Percentiles rank a stretch among this genome's conserved stretches.
phyloP scores from a whole-genome alignment of 176 grass and related monocot genomes.

The Carex myosuroides region DNA sequence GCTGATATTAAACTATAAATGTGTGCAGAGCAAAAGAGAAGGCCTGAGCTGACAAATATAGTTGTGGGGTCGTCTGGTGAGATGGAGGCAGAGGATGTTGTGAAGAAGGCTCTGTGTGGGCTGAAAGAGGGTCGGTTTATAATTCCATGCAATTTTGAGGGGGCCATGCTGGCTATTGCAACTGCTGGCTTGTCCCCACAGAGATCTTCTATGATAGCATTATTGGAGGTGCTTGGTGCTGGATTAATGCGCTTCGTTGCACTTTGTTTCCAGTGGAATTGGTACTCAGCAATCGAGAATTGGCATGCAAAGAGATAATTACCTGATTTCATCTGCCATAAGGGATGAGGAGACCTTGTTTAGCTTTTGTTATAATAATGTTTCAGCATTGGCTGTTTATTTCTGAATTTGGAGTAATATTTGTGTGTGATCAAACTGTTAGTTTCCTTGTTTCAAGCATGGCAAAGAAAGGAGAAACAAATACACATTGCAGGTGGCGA shows the following conservation, averaged over 20 bases:
- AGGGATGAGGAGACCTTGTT: not conserved
- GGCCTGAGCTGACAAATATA: slow-evolving; percentile 73
- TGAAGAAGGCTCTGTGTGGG: slow-evolving; percentile 67
- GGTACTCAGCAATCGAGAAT: slow-evolving; percentile 65
- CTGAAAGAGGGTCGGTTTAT: slow-evolving; percentile 75
- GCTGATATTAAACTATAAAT: slow-evolving; percentile 8
- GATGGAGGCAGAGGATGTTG: slow-evolving; percentile 83
- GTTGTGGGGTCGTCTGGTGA: slow-evolving; percentile 61
- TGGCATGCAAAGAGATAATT: slow-evolving; percentile 36
- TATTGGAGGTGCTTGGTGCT: slow-evolving; percentile 55
- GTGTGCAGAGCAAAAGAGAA: slow-evolving; percentile 63
- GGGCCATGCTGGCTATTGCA: slow-evolving; percentile 68
- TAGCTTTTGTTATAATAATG: not conserved
- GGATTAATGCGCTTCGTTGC: slow-evolving; percentile 70
- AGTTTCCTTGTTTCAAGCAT: not conserved
- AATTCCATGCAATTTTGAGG: slow-evolving; percentile 86
- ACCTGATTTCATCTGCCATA: not conserved
- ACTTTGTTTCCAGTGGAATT: slow-evolving; percentile 76
- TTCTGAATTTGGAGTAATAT: not conserved
- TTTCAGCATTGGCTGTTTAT: not conserved
- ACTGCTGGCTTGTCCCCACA: slow-evolving; percentile 83
- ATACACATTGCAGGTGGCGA: not conserved
- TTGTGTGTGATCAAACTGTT: not conserved
- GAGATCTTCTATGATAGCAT: slow-evolving; percentile 49
- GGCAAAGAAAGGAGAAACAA: not conserved